Evolutionary conservation across 169 alveolate species (phyloP).

Genomic region (Sarcocystis neurona): DNA sequence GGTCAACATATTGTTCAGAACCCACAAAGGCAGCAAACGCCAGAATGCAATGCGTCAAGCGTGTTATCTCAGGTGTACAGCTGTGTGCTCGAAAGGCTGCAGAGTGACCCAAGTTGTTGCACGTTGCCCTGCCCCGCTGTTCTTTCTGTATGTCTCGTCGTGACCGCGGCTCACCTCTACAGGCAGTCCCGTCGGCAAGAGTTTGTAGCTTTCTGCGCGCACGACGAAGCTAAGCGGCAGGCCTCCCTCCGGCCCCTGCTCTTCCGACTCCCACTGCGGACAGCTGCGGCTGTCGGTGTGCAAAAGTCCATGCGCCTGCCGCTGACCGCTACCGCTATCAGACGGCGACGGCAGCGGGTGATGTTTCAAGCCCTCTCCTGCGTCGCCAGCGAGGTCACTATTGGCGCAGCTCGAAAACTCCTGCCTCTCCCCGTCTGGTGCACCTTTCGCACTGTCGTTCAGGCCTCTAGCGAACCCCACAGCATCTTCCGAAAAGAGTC

Average conservation of each 20-base stretch:
- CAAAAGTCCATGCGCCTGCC: not conserved
- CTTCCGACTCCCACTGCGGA: no score
- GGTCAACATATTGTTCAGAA: not conserved
- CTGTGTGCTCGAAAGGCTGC: not conserved
- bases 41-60: not conserved
- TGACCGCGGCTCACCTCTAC: constrained; percentile 2
- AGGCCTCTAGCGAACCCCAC: not conserved
- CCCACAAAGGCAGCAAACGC: not conserved
- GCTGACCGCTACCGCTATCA: not conserved
- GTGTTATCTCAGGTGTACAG: not conserved
- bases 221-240: constrained; percentile 17
- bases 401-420: not conserved
- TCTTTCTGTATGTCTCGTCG: not conserved
- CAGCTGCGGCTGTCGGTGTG: no score
- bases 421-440: constrained; percentile 19
- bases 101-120: no score
- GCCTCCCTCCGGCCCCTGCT: not conserved
- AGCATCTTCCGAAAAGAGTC: not conserved
- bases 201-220: constrained; percentile 20
- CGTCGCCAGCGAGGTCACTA: not conserved
- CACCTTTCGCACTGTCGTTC: not conserved
- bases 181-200: constrained; percentile 32
- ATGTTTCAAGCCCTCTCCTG: not conserved
- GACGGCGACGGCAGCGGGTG: no score
- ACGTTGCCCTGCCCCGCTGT: not conserved